Conservation (phyloP, 1,139 yeast species). For the Citeromyces hawaiiensis region DNA sequence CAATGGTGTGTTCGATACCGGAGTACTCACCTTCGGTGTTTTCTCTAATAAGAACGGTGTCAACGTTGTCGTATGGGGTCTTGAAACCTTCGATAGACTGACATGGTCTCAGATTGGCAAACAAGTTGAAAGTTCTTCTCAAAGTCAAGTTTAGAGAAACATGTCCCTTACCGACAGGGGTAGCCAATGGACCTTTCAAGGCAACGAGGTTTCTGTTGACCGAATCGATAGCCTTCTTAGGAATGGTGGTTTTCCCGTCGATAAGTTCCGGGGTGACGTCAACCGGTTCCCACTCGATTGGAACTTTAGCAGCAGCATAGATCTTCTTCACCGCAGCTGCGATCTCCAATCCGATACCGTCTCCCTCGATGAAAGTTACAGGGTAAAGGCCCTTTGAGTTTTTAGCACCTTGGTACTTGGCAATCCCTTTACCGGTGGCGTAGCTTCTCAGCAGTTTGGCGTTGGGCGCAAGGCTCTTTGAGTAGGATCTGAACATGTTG, state of each 20-base stretch:
- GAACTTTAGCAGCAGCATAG: slow-evolving; percentile 86
- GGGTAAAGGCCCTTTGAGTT: slow-evolving; percentile 49
- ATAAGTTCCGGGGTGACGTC: slow-evolving; percentile 90
- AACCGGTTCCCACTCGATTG: slow-evolving; percentile 94
- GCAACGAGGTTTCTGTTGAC: slow-evolving; percentile 91
- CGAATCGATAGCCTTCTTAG: slow-evolving; percentile 75
- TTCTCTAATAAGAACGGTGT: slow-evolving; percentile 93
- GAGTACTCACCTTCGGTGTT: slow-evolving; percentile 99
- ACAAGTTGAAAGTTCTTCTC: slow-evolving; percentile 91
- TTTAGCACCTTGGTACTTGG: slow-evolving; percentile 43
- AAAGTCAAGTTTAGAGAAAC: slow-evolving; percentile 93
- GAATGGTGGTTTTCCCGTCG: slow-evolving; percentile 90
- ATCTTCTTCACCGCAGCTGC: slow-evolving; percentile 87
- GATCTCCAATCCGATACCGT: slow-evolving; percentile 95
- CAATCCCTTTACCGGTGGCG: slow-evolving; percentile 20
- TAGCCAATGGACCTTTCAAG: slow-evolving; percentile 93
- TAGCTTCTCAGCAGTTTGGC: slow-evolving; percentile 4
- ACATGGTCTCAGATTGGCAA: slow-evolving; percentile 97
- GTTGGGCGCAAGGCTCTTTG: slow-evolving; percentile 1
- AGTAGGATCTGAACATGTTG: slow-evolving; percentile 1
- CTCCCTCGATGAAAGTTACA: slow-evolving; percentile 96
- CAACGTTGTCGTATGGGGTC: slow-evolving; percentile 90
- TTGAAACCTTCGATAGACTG: slow-evolving; percentile 85
- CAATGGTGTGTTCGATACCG: slow-evolving; percentile 96
- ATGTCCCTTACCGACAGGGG: slow-evolving; percentile 98